A percentile compares a stretch with the other conserved stretches of the same genome.
phyloP scores from a whole-genome alignment of 176 grass and related monocot species.

The Secale cereale region DNA sequence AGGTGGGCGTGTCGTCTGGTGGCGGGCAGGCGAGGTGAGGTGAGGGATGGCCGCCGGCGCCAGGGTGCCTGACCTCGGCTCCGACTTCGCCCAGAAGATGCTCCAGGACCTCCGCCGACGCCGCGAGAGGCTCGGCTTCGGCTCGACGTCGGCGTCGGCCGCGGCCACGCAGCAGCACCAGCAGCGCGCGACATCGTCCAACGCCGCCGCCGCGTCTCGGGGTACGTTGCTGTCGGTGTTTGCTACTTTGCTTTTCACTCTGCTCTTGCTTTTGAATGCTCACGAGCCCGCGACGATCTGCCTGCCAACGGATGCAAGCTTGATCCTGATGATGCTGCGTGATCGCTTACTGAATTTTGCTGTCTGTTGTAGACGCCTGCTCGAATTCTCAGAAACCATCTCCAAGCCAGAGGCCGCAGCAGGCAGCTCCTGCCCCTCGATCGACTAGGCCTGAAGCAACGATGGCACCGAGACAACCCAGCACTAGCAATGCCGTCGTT shows the following conservation, averaged over 20 bases:
- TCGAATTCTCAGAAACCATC: conserved; percentile 36
- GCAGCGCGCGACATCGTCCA: background rate
- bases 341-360: background rate
- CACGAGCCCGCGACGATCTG: background rate
- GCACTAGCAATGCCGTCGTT: conserved; percentile 17
- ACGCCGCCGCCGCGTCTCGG: background rate
- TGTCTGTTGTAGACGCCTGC: conserved; percentile 37
- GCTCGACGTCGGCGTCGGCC: conserved; percentile 1
- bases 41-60: conserved; percentile 37
- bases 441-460: conserved; percentile 12
- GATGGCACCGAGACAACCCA: background rate
- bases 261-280: background rate
- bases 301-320: background rate
- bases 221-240: conserved; percentile 27
- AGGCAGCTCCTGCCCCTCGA: conserved; percentile 38
- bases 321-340: background rate
- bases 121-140: conserved; percentile 72
- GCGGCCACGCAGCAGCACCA: background rate
- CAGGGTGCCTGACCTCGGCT: conserved; percentile 52
- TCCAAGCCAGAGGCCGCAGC: conserved; percentile 30
- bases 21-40: background rate
- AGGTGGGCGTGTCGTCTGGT: background rate
- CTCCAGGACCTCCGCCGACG: conserved; percentile 74
- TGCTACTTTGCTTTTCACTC: background rate
- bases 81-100: conserved; percentile 93